Evolutionary conservation across 163 green algal genomes (phyloP).

Genomic region (Chlamydomonas reinhardtii): DNA sequence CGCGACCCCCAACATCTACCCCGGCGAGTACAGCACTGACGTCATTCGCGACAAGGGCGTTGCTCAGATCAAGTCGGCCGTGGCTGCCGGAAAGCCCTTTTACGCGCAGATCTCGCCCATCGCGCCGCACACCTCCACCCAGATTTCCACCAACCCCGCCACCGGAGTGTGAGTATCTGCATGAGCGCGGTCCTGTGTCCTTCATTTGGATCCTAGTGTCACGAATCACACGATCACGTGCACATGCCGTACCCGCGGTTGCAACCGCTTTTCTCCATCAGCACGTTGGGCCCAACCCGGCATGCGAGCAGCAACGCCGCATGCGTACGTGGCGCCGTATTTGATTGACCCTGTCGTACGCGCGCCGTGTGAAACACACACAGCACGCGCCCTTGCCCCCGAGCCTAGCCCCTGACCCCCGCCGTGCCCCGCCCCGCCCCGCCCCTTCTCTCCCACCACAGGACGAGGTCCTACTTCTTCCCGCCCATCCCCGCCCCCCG

Average conservation of each 20-base stretch:
- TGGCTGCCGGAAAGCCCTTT: slow-evolving; percentile 51
- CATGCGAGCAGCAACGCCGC: too few species aligned
- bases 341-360: too few species aligned
- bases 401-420: too few species aligned
- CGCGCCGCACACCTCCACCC: slow-evolving; percentile 47
- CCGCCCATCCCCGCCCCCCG: slow-evolving; percentile 43
- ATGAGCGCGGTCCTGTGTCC: too few species aligned
- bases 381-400: too few species aligned
- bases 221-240: too few species aligned
- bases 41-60: slow-evolving; percentile 40
- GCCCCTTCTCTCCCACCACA: background rate
- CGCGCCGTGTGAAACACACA: too few species aligned
- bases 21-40: slow-evolving; percentile 38
- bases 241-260: too few species aligned
- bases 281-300: too few species aligned
- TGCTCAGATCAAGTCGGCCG: slow-evolving; percentile 29
- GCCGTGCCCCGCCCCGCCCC: background rate
- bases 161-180: background rate
- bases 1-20: slow-evolving; percentile 24
- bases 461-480: slow-evolving; percentile 38
- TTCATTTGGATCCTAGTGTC: too few species aligned
- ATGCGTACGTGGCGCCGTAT: too few species aligned
- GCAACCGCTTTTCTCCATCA: too few species aligned
- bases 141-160: background rate
- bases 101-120: slow-evolving; percentile 53